phyloP scores from a whole-genome alignment of 2,329 filamentous ascomycete species.

The Alternaria sp. region DNA sequence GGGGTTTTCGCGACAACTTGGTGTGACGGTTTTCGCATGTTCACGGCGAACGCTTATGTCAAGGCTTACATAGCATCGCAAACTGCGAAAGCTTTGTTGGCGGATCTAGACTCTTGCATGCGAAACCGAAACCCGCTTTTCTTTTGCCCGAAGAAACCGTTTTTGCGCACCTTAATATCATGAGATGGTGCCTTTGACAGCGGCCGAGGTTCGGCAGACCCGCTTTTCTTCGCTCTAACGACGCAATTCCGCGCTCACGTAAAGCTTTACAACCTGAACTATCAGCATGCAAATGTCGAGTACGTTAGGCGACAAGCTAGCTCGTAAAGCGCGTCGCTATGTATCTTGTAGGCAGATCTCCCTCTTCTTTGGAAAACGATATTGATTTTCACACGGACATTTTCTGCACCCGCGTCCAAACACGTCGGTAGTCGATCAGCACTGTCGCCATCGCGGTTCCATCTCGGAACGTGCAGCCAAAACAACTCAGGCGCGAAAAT shows the following conservation, averaged over 20 bases:
- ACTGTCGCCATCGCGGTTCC: slow-evolving; percentile 2
- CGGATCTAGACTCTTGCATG: not conserved
- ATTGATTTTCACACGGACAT: not conserved
- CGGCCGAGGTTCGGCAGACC: slow-evolving; percentile 13
- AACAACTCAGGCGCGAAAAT: not conserved
- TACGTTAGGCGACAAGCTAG: not conserved
- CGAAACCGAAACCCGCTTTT: not conserved
- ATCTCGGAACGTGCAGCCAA: not conserved
- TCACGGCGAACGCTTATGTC: not conserved
- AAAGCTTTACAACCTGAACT: slow-evolving; percentile 8
- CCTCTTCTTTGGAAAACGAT: not conserved
- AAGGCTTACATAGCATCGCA: not conserved
- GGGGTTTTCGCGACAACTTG: not conserved
- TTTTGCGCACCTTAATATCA: not conserved
- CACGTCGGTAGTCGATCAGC: not conserved
- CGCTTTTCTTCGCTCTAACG: slow-evolving; percentile 6
- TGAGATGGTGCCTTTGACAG: not conserved
- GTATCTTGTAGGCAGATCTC: not conserved
- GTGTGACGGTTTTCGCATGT: not conserved
- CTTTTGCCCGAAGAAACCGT: not conserved
- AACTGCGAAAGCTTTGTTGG: not conserved
- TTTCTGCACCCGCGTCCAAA: not conserved
- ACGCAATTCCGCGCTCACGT: slow-evolving; percentile 24
- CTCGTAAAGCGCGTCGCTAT: not conserved
- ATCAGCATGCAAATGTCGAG: not conserved